Evolutionary conservation across 805 yeast species (phyloP), one percentile per base, ranked within the genome.

Genomic region (Yamadazyma kitorensis): DNA sequence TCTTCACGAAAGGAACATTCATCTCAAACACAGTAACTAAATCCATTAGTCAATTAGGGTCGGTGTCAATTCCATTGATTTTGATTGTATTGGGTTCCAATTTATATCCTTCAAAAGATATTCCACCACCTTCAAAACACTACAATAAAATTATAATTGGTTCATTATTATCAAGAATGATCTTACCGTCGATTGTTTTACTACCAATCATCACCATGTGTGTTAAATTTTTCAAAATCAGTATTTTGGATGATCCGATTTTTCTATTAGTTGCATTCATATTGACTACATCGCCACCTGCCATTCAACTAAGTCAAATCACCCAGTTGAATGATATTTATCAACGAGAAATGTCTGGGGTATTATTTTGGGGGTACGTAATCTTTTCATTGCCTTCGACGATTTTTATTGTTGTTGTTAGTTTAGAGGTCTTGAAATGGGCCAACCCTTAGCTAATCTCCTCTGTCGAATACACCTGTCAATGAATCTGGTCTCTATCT

Each of bases 331-430:
- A 84, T 54, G 81, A 78, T 45, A 67, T 83, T 29, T 84, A 75
- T 55, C 89, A 84, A 52, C 79, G 75, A 49, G 94, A 84, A 56
- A 84, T 84, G 91, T 81, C 86, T 0, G 86, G 86, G 18, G 83
- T 84, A 12, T 62, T 84, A 43, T 84, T 84, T 44, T 84, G 89
- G 84, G 91, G 93, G 4, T 84, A 84, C 47, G 91, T 77, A 12
- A 71, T 84, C 2, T 59, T 84, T 44, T 82, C 89, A 11, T 64
- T 84, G 35, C 94, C 94, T 0, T 79, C 84, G 4, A 82, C 91
- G 18, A 84, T 84, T 21, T 58, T 74, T 26, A 79, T 82, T 36
- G 91, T 84, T 18, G 83, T 81, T 16, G 69, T 78, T 6, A 76
- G 86, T 27, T 72, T 84, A 48, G 70, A 73, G 47, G 82, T 76